phyloP scores from a whole-genome alignment of 805 yeast species.

The Candida multigemmis region DNA sequence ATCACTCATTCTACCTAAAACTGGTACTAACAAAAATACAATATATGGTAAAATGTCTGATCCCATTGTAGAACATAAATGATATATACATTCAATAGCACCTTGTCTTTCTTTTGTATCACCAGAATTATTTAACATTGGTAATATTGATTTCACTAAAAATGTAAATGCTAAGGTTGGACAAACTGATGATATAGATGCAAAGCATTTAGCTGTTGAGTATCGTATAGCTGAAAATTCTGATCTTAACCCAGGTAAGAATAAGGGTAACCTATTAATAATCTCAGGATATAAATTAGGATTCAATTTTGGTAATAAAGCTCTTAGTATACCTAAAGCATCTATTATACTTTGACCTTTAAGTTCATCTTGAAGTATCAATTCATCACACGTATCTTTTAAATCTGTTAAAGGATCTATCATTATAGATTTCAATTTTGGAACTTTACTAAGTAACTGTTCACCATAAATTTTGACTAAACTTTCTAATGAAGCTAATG shows the following conservation, averaged over 20 bases:
- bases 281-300: slow-evolving; percentile 39
- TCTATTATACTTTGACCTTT: slow-evolving; percentile 80
- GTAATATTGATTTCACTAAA: slow-evolving; percentile 69
- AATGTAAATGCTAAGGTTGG: slow-evolving; percentile 70
- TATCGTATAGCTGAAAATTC: slow-evolving; percentile 78
- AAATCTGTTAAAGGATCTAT: slow-evolving; percentile 52
- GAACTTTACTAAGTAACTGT: slow-evolving; percentile 48
- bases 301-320: slow-evolving; percentile 57
- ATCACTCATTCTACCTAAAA: slow-evolving; percentile 97
- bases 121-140: slow-evolving; percentile 72
- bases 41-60: slow-evolving; percentile 85
- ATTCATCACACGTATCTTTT: slow-evolving; percentile 12
- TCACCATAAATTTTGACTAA: slow-evolving; percentile 46
- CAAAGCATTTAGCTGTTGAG: slow-evolving; percentile 83
- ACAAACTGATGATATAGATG: slow-evolving; percentile 61
- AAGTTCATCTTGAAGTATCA: slow-evolving; percentile 30
- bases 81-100: slow-evolving; percentile 85
- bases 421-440: slow-evolving; percentile 57
- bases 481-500: slow-evolving; percentile 56
- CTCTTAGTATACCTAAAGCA: slow-evolving; percentile 72
- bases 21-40: slow-evolving; percentile 91
- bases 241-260: slow-evolving; percentile 55
- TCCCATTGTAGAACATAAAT: slow-evolving; percentile 79
- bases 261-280: slow-evolving; percentile 26
- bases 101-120: slow-evolving; percentile 77